Base-by-base conservation (phyloP, 176 grass and related monocot genomes). In the Neostapfia colusana region DNA sequence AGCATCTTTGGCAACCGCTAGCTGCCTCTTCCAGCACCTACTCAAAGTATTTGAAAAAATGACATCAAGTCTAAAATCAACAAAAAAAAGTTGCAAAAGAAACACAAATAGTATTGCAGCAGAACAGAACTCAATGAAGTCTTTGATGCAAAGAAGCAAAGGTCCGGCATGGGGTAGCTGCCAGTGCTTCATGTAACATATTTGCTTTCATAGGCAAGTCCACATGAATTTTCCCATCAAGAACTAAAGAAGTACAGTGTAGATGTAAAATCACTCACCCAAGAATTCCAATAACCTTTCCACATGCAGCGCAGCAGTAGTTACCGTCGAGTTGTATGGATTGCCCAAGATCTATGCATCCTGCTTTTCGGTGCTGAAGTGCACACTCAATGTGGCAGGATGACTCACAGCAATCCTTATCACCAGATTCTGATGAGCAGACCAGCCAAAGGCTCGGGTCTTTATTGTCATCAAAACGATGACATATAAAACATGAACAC, bases 381-480 rank as follows among this genome's bases (percentile, higher is more conserved):
- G 95, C 95, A 63, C 95, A 99, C 66, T 99, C 91, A 54, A 99
- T 84, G 49, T 99, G 95, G 74, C 95, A 99, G 69, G 95, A 99
- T 34, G 87, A 93, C 35, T 88, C 95, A 51, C 95, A 99, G 41
- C 89, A 99, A 84, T 95, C 91, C 54, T 64, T 84, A 48, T 92
- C 95, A 24, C 56, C 91, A 80, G 46, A 73, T 79, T 95, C 95
- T n/a, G 91, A 92, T 77, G 89, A 81, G 79, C 95, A 99, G 65
- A 99, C 95, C 21, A 99, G 76, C 95, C 95, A 99, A 76, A 99
- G 89, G 67, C 95, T 95, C 59, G 95, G 95, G 66, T 99, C 95
- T 81, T 99, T 99, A 85, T 99, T 99, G 83, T 95, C 95, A 85
- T 99, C 95, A 38, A 90, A 99, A 43, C 63, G 74, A 76, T 99